phyloP scores from a whole-genome alignment of 208 protist genomes.

The Crithidia sp. region DNA sequence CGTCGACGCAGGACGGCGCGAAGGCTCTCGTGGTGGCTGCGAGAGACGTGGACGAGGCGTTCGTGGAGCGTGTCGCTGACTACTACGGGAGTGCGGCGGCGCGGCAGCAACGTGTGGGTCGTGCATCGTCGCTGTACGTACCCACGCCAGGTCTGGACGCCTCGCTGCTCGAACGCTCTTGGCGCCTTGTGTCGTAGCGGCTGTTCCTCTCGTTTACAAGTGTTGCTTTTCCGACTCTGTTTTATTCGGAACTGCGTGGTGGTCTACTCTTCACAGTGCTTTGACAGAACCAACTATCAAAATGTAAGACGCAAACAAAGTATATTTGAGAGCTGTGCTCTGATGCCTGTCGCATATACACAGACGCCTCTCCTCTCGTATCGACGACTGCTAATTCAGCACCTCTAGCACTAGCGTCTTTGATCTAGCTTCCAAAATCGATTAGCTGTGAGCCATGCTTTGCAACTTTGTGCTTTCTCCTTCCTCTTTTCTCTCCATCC shows the following conservation, averaged over 20 bases:
- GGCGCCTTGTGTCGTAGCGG: background rate
- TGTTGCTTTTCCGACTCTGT: background rate
- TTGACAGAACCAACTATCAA: too few species aligned
- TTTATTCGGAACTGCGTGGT: background rate
- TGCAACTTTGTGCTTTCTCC: background rate
- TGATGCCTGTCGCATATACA: too few species aligned
- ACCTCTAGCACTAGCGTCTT: too few species aligned
- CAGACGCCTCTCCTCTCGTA: too few species aligned
- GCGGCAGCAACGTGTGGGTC: background rate
- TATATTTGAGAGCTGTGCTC: too few species aligned
- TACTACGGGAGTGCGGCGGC: background rate
- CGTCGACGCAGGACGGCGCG: background rate
- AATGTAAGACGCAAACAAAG: too few species aligned
- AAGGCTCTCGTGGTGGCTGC: background rate
- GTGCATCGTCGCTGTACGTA: conserved; percentile 15
- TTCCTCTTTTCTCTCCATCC: background rate
- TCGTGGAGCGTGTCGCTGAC: background rate
- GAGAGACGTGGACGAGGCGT: background rate
- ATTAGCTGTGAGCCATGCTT: background rate
- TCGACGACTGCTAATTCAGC: too few species aligned
- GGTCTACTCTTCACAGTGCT: background rate
- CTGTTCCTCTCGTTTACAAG: background rate
- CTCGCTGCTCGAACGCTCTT: conserved; percentile 16
- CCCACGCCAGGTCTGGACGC: conserved; percentile 28
- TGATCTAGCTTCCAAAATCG: too few species aligned